These are phyloP conservation scores for Polyplosphaeria fusca DNA, from an alignment of 495 filamentous ascomycete species.

Conservation along the genomic window DNA sequence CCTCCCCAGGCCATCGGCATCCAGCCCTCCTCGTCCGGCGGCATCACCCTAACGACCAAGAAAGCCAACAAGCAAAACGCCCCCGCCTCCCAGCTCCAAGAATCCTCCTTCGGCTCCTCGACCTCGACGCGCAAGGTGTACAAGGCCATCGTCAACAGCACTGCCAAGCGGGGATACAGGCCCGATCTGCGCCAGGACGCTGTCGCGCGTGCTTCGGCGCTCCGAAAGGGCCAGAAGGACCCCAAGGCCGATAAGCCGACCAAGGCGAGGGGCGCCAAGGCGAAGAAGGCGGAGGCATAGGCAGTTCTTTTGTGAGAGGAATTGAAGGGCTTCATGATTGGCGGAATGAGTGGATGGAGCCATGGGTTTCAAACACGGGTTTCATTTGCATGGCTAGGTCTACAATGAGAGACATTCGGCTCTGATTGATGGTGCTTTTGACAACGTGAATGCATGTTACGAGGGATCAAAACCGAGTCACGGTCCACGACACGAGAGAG, in stretches of 20 bases:
- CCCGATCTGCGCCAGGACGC: slow-evolving; percentile 81
- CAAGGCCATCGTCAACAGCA: slow-evolving; percentile 73
- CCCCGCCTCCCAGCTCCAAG: slow-evolving; percentile 63
- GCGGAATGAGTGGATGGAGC: not conserved
- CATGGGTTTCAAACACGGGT: not conserved
- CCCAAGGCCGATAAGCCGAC: slow-evolving; percentile 66
- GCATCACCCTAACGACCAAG: slow-evolving; percentile 77
- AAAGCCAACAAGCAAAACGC: slow-evolving; percentile 65
- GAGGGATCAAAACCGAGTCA: too few relatives aligned
- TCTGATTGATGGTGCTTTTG: too few relatives aligned
- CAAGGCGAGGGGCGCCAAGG: slow-evolving; percentile 80
- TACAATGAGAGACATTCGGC: slow-evolving; percentile 23
- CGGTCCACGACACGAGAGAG: too few relatives aligned
- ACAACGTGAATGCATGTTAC: too few relatives aligned
- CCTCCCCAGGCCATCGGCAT: slow-evolving; percentile 80
- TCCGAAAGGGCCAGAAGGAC: slow-evolving; percentile 72
- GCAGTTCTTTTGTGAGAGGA: too few relatives aligned
- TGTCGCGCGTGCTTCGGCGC: slow-evolving; percentile 81
- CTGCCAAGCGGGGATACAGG: slow-evolving; percentile 71
- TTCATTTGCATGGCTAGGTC: not conserved
- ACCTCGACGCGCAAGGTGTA: slow-evolving; percentile 79
- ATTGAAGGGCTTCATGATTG: slow-evolving; percentile 9
- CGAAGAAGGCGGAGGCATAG: slow-evolving; percentile 66
- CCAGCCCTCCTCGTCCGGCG: slow-evolving; percentile 61
- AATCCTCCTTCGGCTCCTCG: slow-evolving; percentile 63